A percentile compares a stretch with the other conserved stretches of the same genome.
phyloP scores from a whole-genome alignment of 768 basidiomycete genomes.

The Melanogaster broomeanus region DNA sequence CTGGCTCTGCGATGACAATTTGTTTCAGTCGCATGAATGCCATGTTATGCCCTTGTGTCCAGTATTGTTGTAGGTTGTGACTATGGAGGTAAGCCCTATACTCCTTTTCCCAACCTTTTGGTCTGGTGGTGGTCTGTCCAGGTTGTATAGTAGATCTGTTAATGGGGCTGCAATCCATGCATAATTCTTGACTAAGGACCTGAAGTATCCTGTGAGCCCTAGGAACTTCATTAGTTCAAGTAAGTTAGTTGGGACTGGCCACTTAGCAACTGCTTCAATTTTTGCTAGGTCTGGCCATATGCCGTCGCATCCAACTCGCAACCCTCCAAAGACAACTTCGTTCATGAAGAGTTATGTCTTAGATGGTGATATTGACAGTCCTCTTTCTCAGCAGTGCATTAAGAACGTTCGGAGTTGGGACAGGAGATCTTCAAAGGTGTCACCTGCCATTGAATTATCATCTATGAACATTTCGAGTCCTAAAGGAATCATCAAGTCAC shows the following conservation, averaged over 20 bases:
- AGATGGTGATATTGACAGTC: constrained; percentile 12
- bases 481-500: constrained; percentile 24
- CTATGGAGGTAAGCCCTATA: constrained; percentile 28
- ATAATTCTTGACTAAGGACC: constrained; percentile 9
- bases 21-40: constrained; percentile 35
- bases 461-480: constrained; percentile 41
- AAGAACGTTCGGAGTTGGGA: constrained; percentile 31
- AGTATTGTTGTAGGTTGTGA: constrained; percentile 10
- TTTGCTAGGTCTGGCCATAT: constrained; percentile 1
- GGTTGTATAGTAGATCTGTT: background rate
- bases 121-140: background rate
- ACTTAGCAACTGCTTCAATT: constrained; percentile 4
- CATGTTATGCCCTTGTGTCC: constrained; percentile 21
- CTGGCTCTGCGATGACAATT: constrained; percentile 33
- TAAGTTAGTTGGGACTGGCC: constrained; percentile 1
- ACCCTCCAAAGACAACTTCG: background rate
- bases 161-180: background rate
- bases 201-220: constrained; percentile 5
- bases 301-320: background rate
- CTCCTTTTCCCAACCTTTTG: background rate
- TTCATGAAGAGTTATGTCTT: constrained; percentile 11
- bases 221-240: constrained; percentile 3
- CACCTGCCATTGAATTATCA: constrained; percentile 34
- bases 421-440: constrained; percentile 29
- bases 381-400: constrained; percentile 20